phyloP scores from a whole-genome alignment of 352 stramenopile species.

The Phytophthora citricola region DNA sequence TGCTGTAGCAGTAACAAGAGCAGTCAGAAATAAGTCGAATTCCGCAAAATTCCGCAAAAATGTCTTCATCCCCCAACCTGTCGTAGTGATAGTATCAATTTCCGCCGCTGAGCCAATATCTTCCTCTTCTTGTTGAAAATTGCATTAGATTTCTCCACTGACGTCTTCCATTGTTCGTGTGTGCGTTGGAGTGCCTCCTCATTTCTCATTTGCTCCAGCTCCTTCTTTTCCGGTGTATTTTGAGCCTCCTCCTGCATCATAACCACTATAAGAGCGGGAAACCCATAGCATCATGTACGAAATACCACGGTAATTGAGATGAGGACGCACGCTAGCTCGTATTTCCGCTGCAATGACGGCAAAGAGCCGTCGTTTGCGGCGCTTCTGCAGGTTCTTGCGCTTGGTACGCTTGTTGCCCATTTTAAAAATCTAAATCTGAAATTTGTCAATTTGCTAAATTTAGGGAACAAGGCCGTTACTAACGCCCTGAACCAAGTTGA shows the following conservation, averaged over 20 bases:
- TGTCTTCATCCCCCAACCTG: no score
- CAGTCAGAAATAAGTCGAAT: neutral
- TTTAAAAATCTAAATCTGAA: neutral
- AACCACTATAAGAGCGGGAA: slow-evolving; percentile 6
- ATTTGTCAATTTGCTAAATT: slow-evolving; percentile 10
- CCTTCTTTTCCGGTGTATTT: slow-evolving; percentile 52
- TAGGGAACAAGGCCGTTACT: slow-evolving; percentile 17
- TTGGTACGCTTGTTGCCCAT: slow-evolving; percentile 67
- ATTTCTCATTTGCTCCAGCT: slow-evolving; percentile 59
- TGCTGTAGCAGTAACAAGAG: slow-evolving; percentile 8
- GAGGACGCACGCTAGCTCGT: slow-evolving; percentile 37
- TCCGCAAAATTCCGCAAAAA: no score
- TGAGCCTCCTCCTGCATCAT: slow-evolving; percentile 42
- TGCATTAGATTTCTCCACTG: slow-evolving; percentile 39
- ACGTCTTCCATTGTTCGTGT: slow-evolving; percentile 60
- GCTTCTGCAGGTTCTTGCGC: slow-evolving; percentile 86
- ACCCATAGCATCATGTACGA: slow-evolving; percentile 3
- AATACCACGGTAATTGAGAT: neutral
- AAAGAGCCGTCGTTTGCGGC: slow-evolving; percentile 70
- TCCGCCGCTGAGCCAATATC: slow-evolving; percentile 57
- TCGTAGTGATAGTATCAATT: slow-evolving; percentile 60
- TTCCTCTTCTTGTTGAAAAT: slow-evolving; percentile 58
- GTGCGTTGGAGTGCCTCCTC: slow-evolving; percentile 67
- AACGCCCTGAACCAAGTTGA: slow-evolving; percentile 31
- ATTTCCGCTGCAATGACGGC: slow-evolving; percentile 63